Evolutionary conservation across 805 yeast species (phyloP), one percentile per base, ranked within the genome.

Genomic region (Maudiozyma turicensis): DNA sequence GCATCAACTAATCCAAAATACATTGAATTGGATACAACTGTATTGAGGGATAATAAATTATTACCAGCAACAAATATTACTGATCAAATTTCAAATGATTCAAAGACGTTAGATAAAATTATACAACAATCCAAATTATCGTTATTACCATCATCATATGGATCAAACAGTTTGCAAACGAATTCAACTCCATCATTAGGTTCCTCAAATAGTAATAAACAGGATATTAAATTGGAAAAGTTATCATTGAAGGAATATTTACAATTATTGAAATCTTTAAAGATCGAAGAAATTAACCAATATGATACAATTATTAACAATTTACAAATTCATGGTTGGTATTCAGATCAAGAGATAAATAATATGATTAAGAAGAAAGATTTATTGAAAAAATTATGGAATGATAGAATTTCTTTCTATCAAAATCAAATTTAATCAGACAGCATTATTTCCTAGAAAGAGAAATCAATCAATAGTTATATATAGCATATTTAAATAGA

Each of bases 251-350:
- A 46, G 14, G 41, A 46, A 15, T 46, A 46, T 34, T 35, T 34
- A 28, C 9, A 7, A 10, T 39, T 47, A 10, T 34, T 47, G 8
- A 37, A 20, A 32, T 14, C 38, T 5, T 32, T 47, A n/a, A 47
- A 37, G 15, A 8, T 4, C 6, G 14, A 43, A 26, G 49, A 47
- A 28, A 35, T 47, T 10, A 28, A 43, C 26, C 40, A 47, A 43
- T 43, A 47, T 20, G 43, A 47, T 5, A 28, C 37, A 4, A 26
- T 40, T 15, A 30, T 47, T n/a, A 43, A 43, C 6, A 43, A 38
- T 37, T 20, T 47, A 26, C 38, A 43, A 32, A 30, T 28, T 4
- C 14, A 35, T 11, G 49, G 49, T 8, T 47, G 49, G 49, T 47
- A 40, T 31, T 37, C 49, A 6, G 10, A 35, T 26, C 42, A 43